phyloP scores from a whole-genome alignment of 106 monocot genomes.

The Alisma plantagoaquatica region DNA sequence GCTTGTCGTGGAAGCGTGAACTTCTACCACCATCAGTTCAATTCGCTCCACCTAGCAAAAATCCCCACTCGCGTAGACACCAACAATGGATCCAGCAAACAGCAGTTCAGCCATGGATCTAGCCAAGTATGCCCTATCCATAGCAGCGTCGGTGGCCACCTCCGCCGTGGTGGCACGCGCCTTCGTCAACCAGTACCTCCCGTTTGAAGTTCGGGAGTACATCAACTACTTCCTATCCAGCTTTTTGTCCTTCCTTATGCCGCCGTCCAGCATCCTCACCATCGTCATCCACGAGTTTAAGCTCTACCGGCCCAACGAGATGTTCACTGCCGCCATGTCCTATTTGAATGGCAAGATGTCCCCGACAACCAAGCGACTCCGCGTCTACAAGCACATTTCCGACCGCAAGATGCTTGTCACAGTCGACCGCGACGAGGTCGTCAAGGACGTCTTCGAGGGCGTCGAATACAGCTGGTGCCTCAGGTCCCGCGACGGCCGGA shows the following conservation, averaged over 20 bases:
- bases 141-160: slow-evolving; percentile 13
- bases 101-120: too few species aligned
- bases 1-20: too few species aligned
- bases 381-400: slow-evolving; percentile 13
- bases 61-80: too few species aligned
- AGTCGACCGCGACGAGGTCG: slow-evolving; percentile 19
- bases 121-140: not conserved
- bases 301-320: slow-evolving; percentile 10
- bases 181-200: slow-evolving; percentile 21
- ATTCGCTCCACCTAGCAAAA: too few species aligned
- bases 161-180: slow-evolving; percentile 10
- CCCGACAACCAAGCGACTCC: slow-evolving; percentile 6
- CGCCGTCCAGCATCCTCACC: slow-evolving; percentile 11
- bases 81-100: not conserved
- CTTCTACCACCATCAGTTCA: too few species aligned
- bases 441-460: slow-evolving; percentile 29
- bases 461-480: slow-evolving; percentile 21
- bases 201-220: slow-evolving; percentile 3
- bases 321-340: slow-evolving; percentile 11
- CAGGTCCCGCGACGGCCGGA: not conserved
- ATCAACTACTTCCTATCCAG: slow-evolving; percentile 23
- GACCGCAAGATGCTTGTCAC: slow-evolving; percentile 6
- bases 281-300: slow-evolving; percentile 25
- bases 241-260: not conserved
- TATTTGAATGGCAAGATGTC: slow-evolving; percentile 20